Percentiles rank a stretch among this genome's conserved stretches.
Evolutionary conservation across 768 basidiomycete genomes (phyloP).

Genomic region (Suillus alpinus): DNA sequence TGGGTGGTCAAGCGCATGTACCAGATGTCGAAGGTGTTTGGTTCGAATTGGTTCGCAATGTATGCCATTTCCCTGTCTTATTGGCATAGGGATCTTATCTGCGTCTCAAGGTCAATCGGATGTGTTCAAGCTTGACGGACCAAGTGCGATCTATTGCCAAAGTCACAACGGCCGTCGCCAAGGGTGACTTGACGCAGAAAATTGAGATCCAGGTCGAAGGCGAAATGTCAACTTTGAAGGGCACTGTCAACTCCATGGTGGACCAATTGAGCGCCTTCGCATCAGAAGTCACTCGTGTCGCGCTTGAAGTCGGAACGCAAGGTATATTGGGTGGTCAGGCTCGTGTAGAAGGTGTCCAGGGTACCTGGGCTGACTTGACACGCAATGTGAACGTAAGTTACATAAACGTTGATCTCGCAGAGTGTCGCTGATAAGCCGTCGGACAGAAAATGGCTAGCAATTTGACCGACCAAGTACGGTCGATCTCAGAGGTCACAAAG

Average conservation of each 20-base stretch:
- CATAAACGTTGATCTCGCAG: background rate
- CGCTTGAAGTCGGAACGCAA: conserved; percentile 87
- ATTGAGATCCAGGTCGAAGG: conserved; percentile 88
- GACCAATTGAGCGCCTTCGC: conserved; percentile 86
- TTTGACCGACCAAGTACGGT: conserved; percentile 83
- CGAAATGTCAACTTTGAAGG: conserved; percentile 83
- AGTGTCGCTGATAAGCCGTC: background rate
- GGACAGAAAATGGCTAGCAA: conserved; percentile 85
- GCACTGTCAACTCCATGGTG: conserved; percentile 93
- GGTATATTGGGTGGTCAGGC: conserved; percentile 92
- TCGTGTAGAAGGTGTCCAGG: conserved; percentile 85
- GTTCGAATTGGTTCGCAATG: conserved; percentile 78
- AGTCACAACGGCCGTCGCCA: conserved; percentile 87
- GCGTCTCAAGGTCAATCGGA: conserved; percentile 61
- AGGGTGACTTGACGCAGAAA: conserved; percentile 88
- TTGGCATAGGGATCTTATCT: conserved; percentile 1
- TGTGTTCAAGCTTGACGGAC: conserved; percentile 79
- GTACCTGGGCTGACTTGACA: conserved; percentile 90
- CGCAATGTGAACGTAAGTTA: conserved; percentile 78
- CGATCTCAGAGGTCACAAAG: conserved; percentile 83
- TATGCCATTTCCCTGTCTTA: conserved; percentile 28
- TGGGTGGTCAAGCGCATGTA: conserved; percentile 86
- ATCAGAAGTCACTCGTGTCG: conserved; percentile 78
- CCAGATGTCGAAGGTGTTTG: conserved; percentile 92
- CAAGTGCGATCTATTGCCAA: conserved; percentile 81